A percentile compares a stretch with the other conserved stretches of the same genome.
phyloP scores from a whole-genome alignment of 2,329 filamentous ascomycete species.

The Thielaviopsis punctulata region DNA sequence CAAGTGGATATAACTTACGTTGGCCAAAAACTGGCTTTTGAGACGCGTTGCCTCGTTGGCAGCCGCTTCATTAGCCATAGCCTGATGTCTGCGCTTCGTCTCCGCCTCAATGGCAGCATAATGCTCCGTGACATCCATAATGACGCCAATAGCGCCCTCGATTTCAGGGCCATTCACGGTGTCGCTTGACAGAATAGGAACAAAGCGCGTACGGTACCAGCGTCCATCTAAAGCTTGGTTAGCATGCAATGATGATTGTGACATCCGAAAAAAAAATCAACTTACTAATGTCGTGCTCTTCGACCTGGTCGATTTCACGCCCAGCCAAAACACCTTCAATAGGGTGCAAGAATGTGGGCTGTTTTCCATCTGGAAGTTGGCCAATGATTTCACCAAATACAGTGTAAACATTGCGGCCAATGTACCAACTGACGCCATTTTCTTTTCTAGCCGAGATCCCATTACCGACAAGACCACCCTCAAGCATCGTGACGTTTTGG shows the following conservation, averaged over 20 bases:
- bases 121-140: constrained; percentile 62
- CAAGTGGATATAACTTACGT: constrained; percentile 22
- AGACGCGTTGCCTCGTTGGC: constrained; percentile 66
- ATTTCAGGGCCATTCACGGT: constrained; percentile 26
- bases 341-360: constrained; percentile 34
- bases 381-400: constrained; percentile 39
- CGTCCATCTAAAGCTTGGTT: constrained; percentile 29
- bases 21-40: constrained; percentile 65
- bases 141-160: constrained; percentile 61
- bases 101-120: constrained; percentile 46
- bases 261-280: neutral
- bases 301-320: constrained; percentile 38
- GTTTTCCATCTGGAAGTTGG: constrained; percentile 25
- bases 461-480: constrained; percentile 47
- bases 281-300: constrained; percentile 43
- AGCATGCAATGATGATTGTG: neutral
- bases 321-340: constrained; percentile 51
- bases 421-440: constrained; percentile 27
- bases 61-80: constrained; percentile 58
- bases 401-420: constrained; percentile 46
- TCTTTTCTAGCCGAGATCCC: constrained; percentile 20
- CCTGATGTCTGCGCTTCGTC: constrained; percentile 49
- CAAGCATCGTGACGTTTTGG: constrained; percentile 47
- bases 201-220: constrained; percentile 55
- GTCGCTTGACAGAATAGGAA: constrained; percentile 36